These are phyloP conservation scores for Heterobasidion parviporum DNA, from an alignment of 1,284 basidiomycete genomes.

Conservation along the genomic window DNA sequence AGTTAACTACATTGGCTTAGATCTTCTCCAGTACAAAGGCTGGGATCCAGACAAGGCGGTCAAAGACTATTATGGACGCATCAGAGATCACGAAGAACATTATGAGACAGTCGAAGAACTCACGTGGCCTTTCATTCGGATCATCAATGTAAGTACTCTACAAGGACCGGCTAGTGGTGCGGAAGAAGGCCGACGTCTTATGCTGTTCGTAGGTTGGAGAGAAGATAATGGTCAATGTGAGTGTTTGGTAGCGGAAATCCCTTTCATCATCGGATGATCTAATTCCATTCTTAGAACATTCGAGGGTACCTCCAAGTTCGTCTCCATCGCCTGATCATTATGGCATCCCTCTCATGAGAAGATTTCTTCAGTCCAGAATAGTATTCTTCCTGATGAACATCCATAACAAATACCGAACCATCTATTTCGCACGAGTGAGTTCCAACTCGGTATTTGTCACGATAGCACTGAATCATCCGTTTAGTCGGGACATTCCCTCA, in stretches of 20 bases:
- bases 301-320: slow-evolving; percentile 76
- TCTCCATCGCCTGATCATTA: not conserved
- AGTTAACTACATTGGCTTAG: slow-evolving; percentile 1
- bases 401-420: slow-evolving; percentile 85
- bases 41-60: slow-evolving; percentile 93
- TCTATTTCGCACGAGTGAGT: slow-evolving; percentile 86
- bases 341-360: not conserved
- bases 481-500: slow-evolving; percentile 88
- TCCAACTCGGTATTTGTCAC: not conserved
- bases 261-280: too few relatives aligned
- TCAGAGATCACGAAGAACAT: slow-evolving; percentile 77
- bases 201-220: slow-evolving; percentile 70
- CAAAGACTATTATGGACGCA: slow-evolving; percentile 87
- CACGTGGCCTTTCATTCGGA: slow-evolving; percentile 90
- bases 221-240: slow-evolving; percentile 84
- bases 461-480: not conserved
- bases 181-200: not conserved
- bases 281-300: slow-evolving; percentile 52
- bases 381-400: slow-evolving; percentile 99
- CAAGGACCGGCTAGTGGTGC: not conserved
- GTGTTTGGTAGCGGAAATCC: slow-evolving; percentile 19
- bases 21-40: slow-evolving; percentile 62
- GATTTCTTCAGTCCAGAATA: slow-evolving; percentile 65
- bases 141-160: slow-evolving; percentile 68
- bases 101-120: slow-evolving; percentile 87